Base-by-base conservation (phyloP, 345 rosid species). In the Eucalyptus decipiens region DNA sequence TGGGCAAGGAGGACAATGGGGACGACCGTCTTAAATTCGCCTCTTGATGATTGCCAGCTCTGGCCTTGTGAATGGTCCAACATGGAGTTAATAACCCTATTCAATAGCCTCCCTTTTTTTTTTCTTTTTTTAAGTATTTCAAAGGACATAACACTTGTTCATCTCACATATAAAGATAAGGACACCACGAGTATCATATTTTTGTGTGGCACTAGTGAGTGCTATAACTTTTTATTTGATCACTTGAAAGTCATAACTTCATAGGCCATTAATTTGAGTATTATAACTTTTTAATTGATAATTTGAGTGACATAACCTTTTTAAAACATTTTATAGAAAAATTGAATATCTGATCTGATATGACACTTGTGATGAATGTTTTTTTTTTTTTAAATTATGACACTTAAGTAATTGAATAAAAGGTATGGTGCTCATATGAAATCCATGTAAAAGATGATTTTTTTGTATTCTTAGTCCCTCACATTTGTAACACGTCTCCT, bases 11-110 rank as follows among this genome's bases (percentile, higher is more conserved):
- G 92, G 88, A 81, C 90, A 88, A 51, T 86, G 91, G 94, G 94
- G 94, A 90, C 93, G 86, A 81, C 87, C 90, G 50, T 88, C 94
- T 93, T 94, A 87, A 94, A 91, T 93, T 91, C 91, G 86, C 49
- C 81, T 92, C 89, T 76, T 76, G 86, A 90, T 88, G 87, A 76
- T 24, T 92, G 93, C 91, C 92, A 91, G 89, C 94, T 90, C 92
- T 88, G 86, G 89, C 91, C 88, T 88, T 80, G 88, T 88, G 43
- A 54, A 91, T 91, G 94, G 94, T 90, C 94, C 95, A 91, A 89
- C 93, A 86, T 47, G 62, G 90, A 72, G 90, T 93, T 93, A 89
- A 90, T 92, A 80, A 67, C 88, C 90, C 65, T 86, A 90, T 92
- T 92, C 32, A 94, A 89, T 92, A 91, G 67, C 52, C 37, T 40